Evolutionary conservation across 2,329 filamentous ascomycete species (phyloP), one percentile per base, ranked within the genome.

Genomic region (Hawksworthiomyces lignivorus): DNA sequence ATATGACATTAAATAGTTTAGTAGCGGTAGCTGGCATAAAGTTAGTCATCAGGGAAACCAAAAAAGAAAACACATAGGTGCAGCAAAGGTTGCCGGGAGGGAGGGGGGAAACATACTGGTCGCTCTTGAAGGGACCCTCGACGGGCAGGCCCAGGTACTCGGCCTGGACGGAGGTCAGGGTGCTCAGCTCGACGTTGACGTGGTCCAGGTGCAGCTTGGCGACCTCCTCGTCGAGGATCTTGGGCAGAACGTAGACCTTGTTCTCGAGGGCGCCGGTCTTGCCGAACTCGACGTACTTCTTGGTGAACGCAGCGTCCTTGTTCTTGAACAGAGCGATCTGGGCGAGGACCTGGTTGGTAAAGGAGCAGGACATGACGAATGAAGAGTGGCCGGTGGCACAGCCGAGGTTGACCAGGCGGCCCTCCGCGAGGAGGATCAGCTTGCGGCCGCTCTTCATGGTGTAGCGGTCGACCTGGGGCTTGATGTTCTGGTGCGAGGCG

Each of bases 311-410:
- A 63, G 77, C 78, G 64, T 97, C 89, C 59, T 83, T 76, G 60
- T 81, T 83, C 84, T 97, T 97, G 85, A 71, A 98, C 61, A 98
- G 75, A 75, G 94, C 84, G 73, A 98, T 97, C 77, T 98, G 92
- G 55, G 92, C 92, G 66, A 98, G 87, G 59, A 97, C 92, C 80
- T 98, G 92, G 84, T 98, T 98, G 80, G 89, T 94, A 84, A 98
- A 98, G 52, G 90, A 97, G 84, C 92, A 98, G 59, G 89, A 96
- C 92, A 98, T 97, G 77, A 98, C 92, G 70, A 98, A 98, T 40
- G 90, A 97, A 56, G 89, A 95, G 84, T 98, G 92, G 56, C 92
- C 92, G 52, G 92, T 98, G 64, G 92, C 92, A 71, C 92, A 98
- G 69, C 92, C 92, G 58, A 98, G 78, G 84, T 98, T 98, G 74